Conservation (phyloP, 1,139 yeast genomes). For the Chernovozyma sophiae-reginae region DNA sequence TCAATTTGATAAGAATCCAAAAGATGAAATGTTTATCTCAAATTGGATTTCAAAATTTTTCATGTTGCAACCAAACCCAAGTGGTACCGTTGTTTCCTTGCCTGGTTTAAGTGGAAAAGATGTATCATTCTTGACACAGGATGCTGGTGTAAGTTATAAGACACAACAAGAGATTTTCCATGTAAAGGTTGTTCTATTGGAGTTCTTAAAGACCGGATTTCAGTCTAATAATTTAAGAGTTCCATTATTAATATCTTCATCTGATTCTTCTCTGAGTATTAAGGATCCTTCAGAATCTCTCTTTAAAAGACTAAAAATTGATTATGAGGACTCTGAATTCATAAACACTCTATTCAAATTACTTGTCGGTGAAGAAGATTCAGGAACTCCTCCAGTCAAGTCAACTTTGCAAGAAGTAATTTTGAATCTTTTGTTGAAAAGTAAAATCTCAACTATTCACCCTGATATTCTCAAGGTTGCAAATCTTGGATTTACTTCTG, state of each 20-base stretch:
- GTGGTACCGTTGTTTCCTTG: slow-evolving; percentile 14
- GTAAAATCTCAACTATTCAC: slow-evolving; percentile 45
- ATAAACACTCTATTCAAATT: slow-evolving; percentile 42
- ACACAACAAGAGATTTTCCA: slow-evolving; percentile 41
- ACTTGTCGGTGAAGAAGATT: slow-evolving; percentile 42
- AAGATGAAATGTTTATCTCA: slow-evolving; percentile 41
- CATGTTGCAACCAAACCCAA: slow-evolving; percentile 45
- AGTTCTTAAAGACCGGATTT: slow-evolving; percentile 38
- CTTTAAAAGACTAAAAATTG: slow-evolving; percentile 48
- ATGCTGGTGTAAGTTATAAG: slow-evolving; percentile 61
- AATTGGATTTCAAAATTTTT: slow-evolving; percentile 52
- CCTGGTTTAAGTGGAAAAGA: slow-evolving; percentile 64
- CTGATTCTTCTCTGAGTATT: slow-evolving; percentile 54
- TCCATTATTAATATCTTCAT: slow-evolving; percentile 60
- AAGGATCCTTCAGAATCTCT: slow-evolving; percentile 48
- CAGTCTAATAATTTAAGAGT: slow-evolving; percentile 28
- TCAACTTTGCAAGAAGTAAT: slow-evolving; percentile 57
- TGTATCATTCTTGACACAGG: slow-evolving; percentile 56
- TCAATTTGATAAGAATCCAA: slow-evolving; percentile 22
- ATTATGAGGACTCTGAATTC: slow-evolving; percentile 46
- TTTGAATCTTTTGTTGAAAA: slow-evolving; percentile 47
- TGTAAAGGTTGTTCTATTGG: slow-evolving; percentile 39
- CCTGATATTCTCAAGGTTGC: slow-evolving; percentile 38
- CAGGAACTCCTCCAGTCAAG: slow-evolving; percentile 48
- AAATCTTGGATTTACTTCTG: slow-evolving; percentile 55